Evolutionary conservation across 352 stramenopile species (phyloP).

Genomic region (Phytophthora palmivora): DNA sequence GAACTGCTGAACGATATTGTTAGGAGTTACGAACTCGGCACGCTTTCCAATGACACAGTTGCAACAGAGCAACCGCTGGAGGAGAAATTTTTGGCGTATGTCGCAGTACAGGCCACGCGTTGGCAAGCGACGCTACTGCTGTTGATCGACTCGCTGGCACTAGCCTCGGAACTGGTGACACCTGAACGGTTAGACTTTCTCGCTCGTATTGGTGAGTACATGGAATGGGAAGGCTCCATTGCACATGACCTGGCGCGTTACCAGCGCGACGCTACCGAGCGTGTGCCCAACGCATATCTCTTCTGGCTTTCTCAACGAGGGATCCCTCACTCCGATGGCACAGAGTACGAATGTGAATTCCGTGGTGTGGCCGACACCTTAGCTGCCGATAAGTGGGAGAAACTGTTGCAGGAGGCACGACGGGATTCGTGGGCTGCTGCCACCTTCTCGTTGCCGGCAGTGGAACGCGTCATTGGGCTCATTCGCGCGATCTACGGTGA

Average conservation of each 20-base stretch:
- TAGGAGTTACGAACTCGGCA: slow-evolving; percentile 61
- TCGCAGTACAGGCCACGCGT: slow-evolving; percentile 75
- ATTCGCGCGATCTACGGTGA: slow-evolving; percentile 75
- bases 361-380: slow-evolving; percentile 41
- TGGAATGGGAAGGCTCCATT: slow-evolving; percentile 88
- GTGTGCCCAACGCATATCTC: slow-evolving; percentile 78
- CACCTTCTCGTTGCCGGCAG: slow-evolving; percentile 62
- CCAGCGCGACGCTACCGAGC: slow-evolving; percentile 62
- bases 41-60: slow-evolving; percentile 19
- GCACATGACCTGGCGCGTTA: slow-evolving; percentile 83
- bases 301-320: slow-evolving; percentile 69
- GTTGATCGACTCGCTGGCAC: slow-evolving; percentile 74
- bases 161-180: slow-evolving; percentile 67
- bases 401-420: slow-evolving; percentile 45
- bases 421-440: slow-evolving; percentile 36
- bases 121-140: slow-evolving; percentile 86
- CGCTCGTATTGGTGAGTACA: slow-evolving; percentile 75
- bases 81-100: slow-evolving; percentile 60
- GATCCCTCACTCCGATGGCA: slow-evolving; percentile 37
- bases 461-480: slow-evolving; percentile 65
- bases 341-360: slow-evolving; percentile 61
- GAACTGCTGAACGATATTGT: slow-evolving; percentile 67
- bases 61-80: slow-evolving; percentile 25
- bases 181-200: slow-evolving; percentile 67
- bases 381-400: slow-evolving; percentile 52